phyloP scores from a whole-genome alignment of 192 early-diverging fungal species.

The Podila epicladia region DNA sequence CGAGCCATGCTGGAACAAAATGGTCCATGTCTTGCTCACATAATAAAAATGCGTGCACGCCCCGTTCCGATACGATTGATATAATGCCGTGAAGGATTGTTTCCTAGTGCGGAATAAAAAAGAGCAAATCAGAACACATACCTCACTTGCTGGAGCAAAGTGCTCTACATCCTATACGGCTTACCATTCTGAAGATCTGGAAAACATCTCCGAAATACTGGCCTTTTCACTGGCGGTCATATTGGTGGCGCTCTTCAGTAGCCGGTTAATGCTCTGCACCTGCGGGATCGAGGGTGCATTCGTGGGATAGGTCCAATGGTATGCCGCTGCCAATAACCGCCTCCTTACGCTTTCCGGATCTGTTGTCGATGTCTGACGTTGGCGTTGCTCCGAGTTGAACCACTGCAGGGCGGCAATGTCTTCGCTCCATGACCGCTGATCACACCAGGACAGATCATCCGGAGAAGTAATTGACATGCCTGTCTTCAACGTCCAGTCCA shows the following conservation, averaged over 20 bases:
- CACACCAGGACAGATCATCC: constrained; percentile 31
- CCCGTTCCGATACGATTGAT: constrained; percentile 33
- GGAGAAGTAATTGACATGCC: constrained; percentile 21
- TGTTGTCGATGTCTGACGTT: not conserved
- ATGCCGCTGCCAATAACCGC: constrained; percentile 12
- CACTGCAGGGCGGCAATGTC: constrained; percentile 25
- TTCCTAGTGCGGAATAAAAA: constrained; percentile 18
- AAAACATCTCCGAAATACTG: constrained; percentile 30
- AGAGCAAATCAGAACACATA: not conserved
- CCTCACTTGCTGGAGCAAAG: too few species aligned
- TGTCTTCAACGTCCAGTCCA: constrained; percentile 41
- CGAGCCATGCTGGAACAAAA: constrained; percentile 37
- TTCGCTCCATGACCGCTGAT: constrained; percentile 13
- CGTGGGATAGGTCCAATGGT: constrained; percentile 40
- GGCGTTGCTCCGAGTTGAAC: constrained; percentile 15
- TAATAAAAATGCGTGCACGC: constrained; percentile 49
- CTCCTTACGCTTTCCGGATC: not conserved
- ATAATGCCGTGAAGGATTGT: constrained; percentile 36
- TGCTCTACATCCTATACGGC: not conserved
- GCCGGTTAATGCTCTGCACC: constrained; percentile 32
- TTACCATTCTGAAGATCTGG: constrained; percentile 37
- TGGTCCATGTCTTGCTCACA: constrained; percentile 31
- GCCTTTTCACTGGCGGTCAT: constrained; percentile 26
- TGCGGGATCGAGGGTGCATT: constrained; percentile 27
- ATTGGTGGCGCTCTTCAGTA: constrained; percentile 23